Evolutionary conservation across 768 basidiomycete species (phyloP), one percentile per base, ranked within the genome.

Genomic region (Kwoniella dejecticola): DNA sequence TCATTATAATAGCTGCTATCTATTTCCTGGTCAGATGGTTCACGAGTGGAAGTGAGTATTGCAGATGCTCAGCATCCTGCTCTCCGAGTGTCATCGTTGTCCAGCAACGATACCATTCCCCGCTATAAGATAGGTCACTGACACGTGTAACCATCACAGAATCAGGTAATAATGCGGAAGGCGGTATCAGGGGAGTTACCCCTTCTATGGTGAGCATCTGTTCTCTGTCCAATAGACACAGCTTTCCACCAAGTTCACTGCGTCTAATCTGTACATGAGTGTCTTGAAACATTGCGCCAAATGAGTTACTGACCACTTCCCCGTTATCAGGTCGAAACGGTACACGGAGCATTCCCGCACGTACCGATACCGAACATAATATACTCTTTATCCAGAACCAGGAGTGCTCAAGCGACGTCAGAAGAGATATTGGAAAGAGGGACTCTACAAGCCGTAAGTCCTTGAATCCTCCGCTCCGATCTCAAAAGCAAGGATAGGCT

Each of bases 401-500:
- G 68, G n/a, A 69, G 67, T 12, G 72, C 60, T 26, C 72, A 77
- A 62, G 57, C 66, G 21, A 79, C 77, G 0, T 67, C 64, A 26
- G 77, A 79, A 36, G 70, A 72, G 63, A 76, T 79, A 8, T 61
- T 79, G 3, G 77, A 79, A 44, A 55, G 63, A 48, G 76, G 76
- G 1, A 64, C 55, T 40, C 49, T 79, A 31, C 71, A 69, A 36
- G 58, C 62, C 60, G 77, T 77, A 44, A 17, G 72, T n/a, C n/a
- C n/a, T n/a, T n/a, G n/a, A n/a, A n/a, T n/a, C n/a, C n/a, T n/a
- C n/a, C n/a, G n/a, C n/a, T n/a, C n/a, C n/a, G n/a, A n/a, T n/a
- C n/a, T n/a, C n/a, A n/a, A n/a, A n/a, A n/a, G n/a, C n/a, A n/a
- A n/a, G n/a, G n/a, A n/a, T n/a, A n/a, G n/a, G n/a, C n/a, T 66